A percentile compares a stretch with the other conserved stretches of the same genome.
Conservation (phyloP, 306 rosid genomes). For the Oemleria cerasiformis region DNA sequence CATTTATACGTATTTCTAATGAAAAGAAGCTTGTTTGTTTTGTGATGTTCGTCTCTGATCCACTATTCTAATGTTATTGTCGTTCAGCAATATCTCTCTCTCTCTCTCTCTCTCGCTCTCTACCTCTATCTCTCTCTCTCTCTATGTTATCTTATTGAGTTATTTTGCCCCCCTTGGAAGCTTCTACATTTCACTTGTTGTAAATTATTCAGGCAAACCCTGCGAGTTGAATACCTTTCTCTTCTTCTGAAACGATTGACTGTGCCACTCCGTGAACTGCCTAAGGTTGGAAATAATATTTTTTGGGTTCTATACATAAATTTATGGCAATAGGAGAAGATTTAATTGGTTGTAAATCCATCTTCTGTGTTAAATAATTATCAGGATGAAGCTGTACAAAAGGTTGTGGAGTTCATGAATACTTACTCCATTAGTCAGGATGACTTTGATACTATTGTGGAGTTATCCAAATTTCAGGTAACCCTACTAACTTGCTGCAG, state of each 20-base stretch:
- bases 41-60: no score
- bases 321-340: neutral
- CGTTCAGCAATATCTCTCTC: no score
- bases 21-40: no score
- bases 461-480: constrained; percentile 90
- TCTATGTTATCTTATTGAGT: neutral
- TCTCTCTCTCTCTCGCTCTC: neutral
- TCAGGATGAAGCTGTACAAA: constrained; percentile 82
- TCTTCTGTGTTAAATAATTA: constrained; percentile 25
- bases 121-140: neutral
- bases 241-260: constrained; percentile 67
- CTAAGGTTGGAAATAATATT: constrained; percentile 57
- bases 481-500: constrained; percentile 16
- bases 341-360: constrained; percentile 12
- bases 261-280: constrained; percentile 56
- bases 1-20: no score
- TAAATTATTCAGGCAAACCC: constrained; percentile 58
- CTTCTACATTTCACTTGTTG: constrained; percentile 19
- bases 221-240: constrained; percentile 72
- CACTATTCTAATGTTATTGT: no score
- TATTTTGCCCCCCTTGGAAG: constrained; percentile 6
- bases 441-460: constrained; percentile 77
- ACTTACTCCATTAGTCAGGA: constrained; percentile 76
- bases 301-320: constrained; percentile 1
- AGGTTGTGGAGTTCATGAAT: constrained; percentile 92